Conservation (phyloP, 2,329 filamentous ascomycete genomes). For the Gnomoniopsis smithogilvyi region DNA sequence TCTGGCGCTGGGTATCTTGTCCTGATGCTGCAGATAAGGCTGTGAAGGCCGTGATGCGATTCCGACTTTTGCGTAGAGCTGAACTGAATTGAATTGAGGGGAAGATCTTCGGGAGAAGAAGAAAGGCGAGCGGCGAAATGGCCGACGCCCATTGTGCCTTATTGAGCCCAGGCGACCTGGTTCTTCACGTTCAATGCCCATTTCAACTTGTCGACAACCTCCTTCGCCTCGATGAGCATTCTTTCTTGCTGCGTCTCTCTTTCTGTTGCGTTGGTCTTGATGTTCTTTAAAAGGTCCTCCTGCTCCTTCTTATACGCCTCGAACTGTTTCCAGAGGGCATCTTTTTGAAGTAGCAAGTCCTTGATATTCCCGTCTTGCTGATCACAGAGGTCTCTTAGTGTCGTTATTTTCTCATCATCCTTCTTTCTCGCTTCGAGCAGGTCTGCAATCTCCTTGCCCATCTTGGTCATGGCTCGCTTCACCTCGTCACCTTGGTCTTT, state of each 20-base stretch:
- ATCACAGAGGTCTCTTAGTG: constrained; percentile 66
- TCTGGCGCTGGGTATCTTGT: constrained; percentile 9
- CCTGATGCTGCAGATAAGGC: constrained; percentile 1
- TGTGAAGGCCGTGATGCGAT: not conserved
- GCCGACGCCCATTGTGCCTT: constrained; percentile 18
- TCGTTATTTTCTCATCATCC: constrained; percentile 62
- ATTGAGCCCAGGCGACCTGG: constrained; percentile 55
- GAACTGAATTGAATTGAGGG: not conserved
- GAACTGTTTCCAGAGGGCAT: constrained; percentile 57
- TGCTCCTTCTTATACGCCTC: constrained; percentile 63
- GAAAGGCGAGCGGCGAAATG: not conserved
- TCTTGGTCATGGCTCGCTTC: constrained; percentile 45
- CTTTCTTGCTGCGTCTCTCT: constrained; percentile 61
- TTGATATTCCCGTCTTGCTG: constrained; percentile 69
- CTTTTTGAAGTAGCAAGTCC: constrained; percentile 57
- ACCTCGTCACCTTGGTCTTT: constrained; percentile 64
- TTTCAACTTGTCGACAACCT: constrained; percentile 64
- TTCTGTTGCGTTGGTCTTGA: constrained; percentile 54
- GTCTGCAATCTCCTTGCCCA: constrained; percentile 51
- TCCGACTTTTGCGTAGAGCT: not conserved
- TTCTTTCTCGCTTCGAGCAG: constrained; percentile 53
- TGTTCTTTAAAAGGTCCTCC: constrained; percentile 55
- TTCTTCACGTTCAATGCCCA: constrained; percentile 71
- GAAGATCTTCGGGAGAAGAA: not conserved
- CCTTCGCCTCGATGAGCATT: constrained; percentile 55